These are phyloP conservation scores for Aspergillus cristatus DNA, from an alignment of 495 filamentous ascomycete species.

Conservation along the genomic window DNA sequence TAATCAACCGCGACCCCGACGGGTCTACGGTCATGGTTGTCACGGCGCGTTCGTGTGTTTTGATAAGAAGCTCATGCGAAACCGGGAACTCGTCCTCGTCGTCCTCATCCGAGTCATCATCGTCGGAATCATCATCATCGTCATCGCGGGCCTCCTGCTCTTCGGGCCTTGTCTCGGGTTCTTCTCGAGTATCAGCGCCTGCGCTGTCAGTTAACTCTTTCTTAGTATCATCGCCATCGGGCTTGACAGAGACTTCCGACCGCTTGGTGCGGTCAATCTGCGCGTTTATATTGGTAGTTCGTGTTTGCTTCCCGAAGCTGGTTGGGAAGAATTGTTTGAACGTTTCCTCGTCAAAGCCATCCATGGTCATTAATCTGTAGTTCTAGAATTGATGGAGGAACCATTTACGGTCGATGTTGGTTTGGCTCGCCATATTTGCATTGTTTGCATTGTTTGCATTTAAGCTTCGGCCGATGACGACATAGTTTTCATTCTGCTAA, in stretches of 20 bases:
- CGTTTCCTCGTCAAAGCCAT: slow-evolving; percentile 70
- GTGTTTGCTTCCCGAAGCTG: slow-evolving; percentile 78
- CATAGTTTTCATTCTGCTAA: background rate
- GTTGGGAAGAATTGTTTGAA: slow-evolving; percentile 74
- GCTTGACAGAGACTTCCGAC: slow-evolving; percentile 24
- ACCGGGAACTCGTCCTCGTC: slow-evolving; percentile 88
- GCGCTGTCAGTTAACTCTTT: slow-evolving; percentile 11
- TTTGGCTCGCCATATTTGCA: slow-evolving; percentile 15
- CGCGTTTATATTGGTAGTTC: slow-evolving; percentile 60
- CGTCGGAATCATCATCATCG: slow-evolving; percentile 40
- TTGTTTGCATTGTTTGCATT: slow-evolving; percentile 35
- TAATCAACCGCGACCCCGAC: slow-evolving; percentile 74
- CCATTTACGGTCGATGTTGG: too few relatives aligned
- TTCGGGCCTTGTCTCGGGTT: slow-evolving; percentile 1
- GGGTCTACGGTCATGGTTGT: slow-evolving; percentile 78
- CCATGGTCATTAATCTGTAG: slow-evolving; percentile 22
- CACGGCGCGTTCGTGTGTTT: slow-evolving; percentile 83
- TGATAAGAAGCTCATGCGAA: slow-evolving; percentile 85
- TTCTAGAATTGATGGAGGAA: slow-evolving; percentile 1
- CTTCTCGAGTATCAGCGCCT: slow-evolving; percentile 5
- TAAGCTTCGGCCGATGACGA: background rate
- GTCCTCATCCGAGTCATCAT: slow-evolving; percentile 50
- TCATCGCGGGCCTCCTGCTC: slow-evolving; percentile 17
- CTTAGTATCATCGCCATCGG: slow-evolving; percentile 13
- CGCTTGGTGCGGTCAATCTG: slow-evolving; percentile 76